Base-by-base conservation (phyloP, 129 eudicot species). In the Lactuca saligna region DNA sequence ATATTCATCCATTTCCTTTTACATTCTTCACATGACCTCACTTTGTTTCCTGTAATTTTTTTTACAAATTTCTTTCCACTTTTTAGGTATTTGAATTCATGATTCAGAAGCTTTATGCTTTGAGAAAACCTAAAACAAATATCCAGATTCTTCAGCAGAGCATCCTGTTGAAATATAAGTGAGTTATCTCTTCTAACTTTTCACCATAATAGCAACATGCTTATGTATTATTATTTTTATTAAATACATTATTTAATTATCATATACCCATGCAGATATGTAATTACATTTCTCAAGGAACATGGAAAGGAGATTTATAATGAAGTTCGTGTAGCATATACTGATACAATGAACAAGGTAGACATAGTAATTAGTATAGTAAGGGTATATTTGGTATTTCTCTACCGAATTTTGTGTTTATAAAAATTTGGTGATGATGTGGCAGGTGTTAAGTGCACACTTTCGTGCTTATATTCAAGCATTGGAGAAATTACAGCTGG, bases 311-410 rank as follows among this genome's bases (percentile, higher is more conserved):
- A 93, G 81, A 83, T 87, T 31, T 93, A 93, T 78, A 73, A 71
- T 63, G 98, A 93, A 78, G 90, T 89, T 66, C 95, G 97, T 64
- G 91, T 90, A 17, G 98, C 98, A 48, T 93, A 93, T 76, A 79
- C 91, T 25, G 98, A 93, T 76, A 93, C 98, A 66, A 93, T 93
- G 98, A 89, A 89, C 78, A 93, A 89, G 95, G 98, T 93, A 75
- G 55, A 57, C 29, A 25, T 25, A 25, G 29, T 25, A 25, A 25
- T 34, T 15, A n/a, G 29, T 6, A 16, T 15, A n/a, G 29, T 6
- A 16, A 17, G 29, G 6, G 51, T 71, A 49, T 39, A 41, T 42
- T 8, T 51, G 44, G 15, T 31, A 65, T 58, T 42, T 65, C 11
- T 55, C 12, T 56, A 65, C 41, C 11, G 3, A 44, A 74, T 65